These are phyloP conservation scores for Apiospora saccharicola DNA, from an alignment of 2,329 filamentous ascomycete species.

Conservation along the genomic window DNA sequence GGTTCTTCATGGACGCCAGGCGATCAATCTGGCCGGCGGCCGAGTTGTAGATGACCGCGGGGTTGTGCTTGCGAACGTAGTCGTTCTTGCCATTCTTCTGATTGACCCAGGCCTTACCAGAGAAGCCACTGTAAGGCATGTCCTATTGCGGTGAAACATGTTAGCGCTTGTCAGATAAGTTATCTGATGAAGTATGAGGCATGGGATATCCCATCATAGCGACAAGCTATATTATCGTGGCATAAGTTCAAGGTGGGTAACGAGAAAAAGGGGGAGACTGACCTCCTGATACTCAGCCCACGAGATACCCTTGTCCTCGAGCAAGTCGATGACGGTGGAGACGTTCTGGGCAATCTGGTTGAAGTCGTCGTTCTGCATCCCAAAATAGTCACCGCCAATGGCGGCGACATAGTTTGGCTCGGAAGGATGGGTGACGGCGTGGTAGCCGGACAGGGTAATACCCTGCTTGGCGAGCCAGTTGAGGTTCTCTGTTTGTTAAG, in stretches of 20 bases:
- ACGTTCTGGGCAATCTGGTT: slow-evolving; percentile 65
- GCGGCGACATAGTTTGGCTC: slow-evolving; percentile 79
- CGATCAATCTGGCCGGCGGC: slow-evolving; percentile 66
- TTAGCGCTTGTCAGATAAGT: not conserved
- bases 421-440: slow-evolving; percentile 73
- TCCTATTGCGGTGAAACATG: slow-evolving; percentile 46
- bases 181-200: slow-evolving; percentile 33
- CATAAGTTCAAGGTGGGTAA: not conserved
- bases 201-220: slow-evolving; percentile 42
- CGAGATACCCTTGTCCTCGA: slow-evolving; percentile 68
- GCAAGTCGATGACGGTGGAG: slow-evolving; percentile 72
- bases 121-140: slow-evolving; percentile 77
- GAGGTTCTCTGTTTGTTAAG: slow-evolving; percentile 53
- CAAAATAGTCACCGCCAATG: slow-evolving; percentile 76
- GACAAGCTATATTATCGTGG: not conserved
- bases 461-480: slow-evolving; percentile 66
- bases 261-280: not conserved
- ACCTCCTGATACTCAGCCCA: slow-evolving; percentile 78
- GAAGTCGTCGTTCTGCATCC: slow-evolving; percentile 74
- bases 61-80: slow-evolving; percentile 87
- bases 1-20: slow-evolving; percentile 76
- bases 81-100: slow-evolving; percentile 71
- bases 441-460: slow-evolving; percentile 66
- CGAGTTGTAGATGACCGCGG: slow-evolving; percentile 70
- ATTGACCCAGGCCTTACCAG: slow-evolving; percentile 70